These are phyloP conservation scores for Russula brevipes DNA, from an alignment of 768 basidiomycete genomes.

Conservation along the genomic window DNA sequence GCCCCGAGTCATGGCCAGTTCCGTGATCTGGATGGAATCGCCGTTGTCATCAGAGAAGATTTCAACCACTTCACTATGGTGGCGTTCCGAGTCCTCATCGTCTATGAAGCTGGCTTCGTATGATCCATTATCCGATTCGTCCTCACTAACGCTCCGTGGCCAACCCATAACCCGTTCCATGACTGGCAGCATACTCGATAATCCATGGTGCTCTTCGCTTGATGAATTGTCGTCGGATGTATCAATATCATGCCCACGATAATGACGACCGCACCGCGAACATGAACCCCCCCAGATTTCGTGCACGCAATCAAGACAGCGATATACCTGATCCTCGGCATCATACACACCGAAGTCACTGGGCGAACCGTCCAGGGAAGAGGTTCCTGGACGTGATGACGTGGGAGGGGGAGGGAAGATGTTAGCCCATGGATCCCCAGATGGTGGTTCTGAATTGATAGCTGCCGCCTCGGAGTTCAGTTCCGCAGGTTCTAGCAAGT, in stretches of 20 bases:
- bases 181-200: conserved; percentile 16
- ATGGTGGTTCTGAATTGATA: conserved; percentile 27
- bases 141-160: conserved; percentile 14
- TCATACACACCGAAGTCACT: conserved; percentile 59
- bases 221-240: conserved; percentile 20
- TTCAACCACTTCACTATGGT: conserved; percentile 9
- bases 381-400: conserved; percentile 25
- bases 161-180: conserved; percentile 16
- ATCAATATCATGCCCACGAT: conserved; percentile 45
- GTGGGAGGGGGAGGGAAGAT: conserved; percentile 43
- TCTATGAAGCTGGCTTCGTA: conserved; percentile 58
- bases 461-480: conserved; percentile 28
- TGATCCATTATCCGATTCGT: conserved; percentile 13
- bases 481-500: conserved; percentile 11
- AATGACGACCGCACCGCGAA: conserved; percentile 53
- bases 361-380: conserved; percentile 26
- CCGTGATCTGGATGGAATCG: not conserved
- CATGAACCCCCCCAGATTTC: conserved; percentile 73
- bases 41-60: conserved; percentile 10
- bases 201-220: conserved; percentile 31
- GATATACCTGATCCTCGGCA: conserved; percentile 70
- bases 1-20: not conserved
- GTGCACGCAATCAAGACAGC: conserved; percentile 71
- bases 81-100: conserved; percentile 33
- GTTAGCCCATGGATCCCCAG: conserved; percentile 59